These are phyloP conservation scores for Plasmodium inui DNA, from an alignment of 169 alveolate species.

Conservation along the genomic window DNA sequence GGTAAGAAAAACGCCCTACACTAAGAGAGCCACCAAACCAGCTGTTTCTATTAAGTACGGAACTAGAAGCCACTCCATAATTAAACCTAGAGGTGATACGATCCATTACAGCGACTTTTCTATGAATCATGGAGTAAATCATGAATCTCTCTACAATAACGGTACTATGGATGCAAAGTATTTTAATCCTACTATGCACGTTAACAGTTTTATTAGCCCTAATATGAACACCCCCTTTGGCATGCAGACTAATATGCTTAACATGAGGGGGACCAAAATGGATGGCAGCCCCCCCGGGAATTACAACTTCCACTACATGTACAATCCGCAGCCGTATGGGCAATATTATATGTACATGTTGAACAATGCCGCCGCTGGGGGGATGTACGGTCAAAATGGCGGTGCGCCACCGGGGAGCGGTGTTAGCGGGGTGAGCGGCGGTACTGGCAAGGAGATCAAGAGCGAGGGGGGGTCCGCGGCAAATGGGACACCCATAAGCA, in stretches of 20 bases:
- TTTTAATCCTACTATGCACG: slow-evolving; percentile 36
- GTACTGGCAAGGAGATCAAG: background rate
- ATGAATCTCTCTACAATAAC: slow-evolving; percentile 22
- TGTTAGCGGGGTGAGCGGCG: too few species aligned
- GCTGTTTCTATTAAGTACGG: slow-evolving; percentile 58
- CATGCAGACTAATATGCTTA: background rate
- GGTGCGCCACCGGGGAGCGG: background rate
- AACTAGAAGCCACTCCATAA: slow-evolving; percentile 37
- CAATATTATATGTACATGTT: slow-evolving; percentile 65
- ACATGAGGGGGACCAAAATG: background rate
- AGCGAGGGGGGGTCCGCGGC: background rate
- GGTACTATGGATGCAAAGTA: slow-evolving; percentile 16
- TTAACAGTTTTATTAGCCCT: slow-evolving; percentile 8
- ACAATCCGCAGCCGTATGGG: slow-evolving; percentile 28
- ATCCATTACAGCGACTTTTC: slow-evolving; percentile 4
- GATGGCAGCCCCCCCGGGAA: background rate
- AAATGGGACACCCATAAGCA: background rate
- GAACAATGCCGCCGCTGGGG: background rate
- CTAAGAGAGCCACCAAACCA: slow-evolving; percentile 20
- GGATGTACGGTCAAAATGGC: background rate
- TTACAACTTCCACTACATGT: slow-evolving; percentile 49
- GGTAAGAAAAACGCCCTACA: slow-evolving; percentile 2
- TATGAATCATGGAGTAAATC: background rate
- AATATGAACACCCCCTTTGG: background rate
- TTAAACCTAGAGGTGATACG: background rate